Base-by-base conservation (phyloP, 2,329 filamentous ascomycete genomes). In the Monosporascus sp. region DNA sequence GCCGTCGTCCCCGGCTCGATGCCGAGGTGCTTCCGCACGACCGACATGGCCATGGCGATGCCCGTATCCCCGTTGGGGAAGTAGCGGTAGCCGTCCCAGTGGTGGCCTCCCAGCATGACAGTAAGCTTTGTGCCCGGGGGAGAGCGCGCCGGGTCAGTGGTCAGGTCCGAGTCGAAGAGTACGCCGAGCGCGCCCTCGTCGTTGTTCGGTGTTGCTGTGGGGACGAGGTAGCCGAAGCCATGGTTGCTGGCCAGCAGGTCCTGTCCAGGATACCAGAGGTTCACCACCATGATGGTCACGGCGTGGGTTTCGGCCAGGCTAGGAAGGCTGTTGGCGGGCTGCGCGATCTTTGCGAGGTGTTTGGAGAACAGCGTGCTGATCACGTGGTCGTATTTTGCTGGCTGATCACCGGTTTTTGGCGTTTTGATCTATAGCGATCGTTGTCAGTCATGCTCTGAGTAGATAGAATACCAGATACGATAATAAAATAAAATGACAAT, bases 161-260 rank as follows among this genome's bases (percentile, higher is more conserved):
- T 7, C 18, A 81, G 80, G 57, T 90, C 84, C 2, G 85, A 89
- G 70, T 96, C 91, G 70, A 97, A 97, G 55, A 97, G 88, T 50
- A 97, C 92, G 57, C 94, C 94, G 6, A 99, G 83, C 1, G 87
- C 89, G 56, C 84, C 81, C 68, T 96, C 89, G 1, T 89, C 88
- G 66, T 96, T 96, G 59, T 90, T 78, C 38, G 85, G 80, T 1
- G 89, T 78, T 17, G 84, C 84, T 54, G 84, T 83, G 2, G 94
- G 93, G 54, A 99, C 88, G 5, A 99, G 82, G 70, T 97, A 97
- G 58, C 94, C 94, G 66, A 97, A 95, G 18, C 92, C 94, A 31
- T 76, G 72, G 52, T 84, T 74, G 15, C 82, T 81, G 2, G 62
- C 56, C 48, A 89, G 76, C 37, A 96, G 72, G 53, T 81, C 65